A percentile compares a stretch with the other conserved stretches of the same genome.
phyloP scores from a whole-genome alignment of 2,329 filamentous ascomycete species.

The Talaromyces verruculosus region DNA sequence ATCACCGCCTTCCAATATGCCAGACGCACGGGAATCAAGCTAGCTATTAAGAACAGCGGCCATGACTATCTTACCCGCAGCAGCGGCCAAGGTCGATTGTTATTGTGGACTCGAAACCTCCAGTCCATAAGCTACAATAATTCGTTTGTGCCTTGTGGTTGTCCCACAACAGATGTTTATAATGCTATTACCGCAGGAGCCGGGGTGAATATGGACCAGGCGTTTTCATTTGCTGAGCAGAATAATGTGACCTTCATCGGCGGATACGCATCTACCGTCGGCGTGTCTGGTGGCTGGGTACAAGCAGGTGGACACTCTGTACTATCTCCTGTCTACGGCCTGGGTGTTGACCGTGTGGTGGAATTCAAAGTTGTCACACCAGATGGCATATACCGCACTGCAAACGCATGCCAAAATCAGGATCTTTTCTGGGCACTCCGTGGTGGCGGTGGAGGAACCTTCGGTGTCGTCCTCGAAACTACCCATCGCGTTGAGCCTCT shows the following conservation, averaged over 20 bases:
- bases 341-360: conserved; percentile 61
- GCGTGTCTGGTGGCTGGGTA: conserved; percentile 59
- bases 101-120: not conserved
- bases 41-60: conserved; percentile 16
- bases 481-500: conserved; percentile 6
- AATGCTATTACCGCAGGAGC: not conserved
- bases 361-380: conserved; percentile 57
- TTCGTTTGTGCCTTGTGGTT: not conserved
- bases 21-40: not conserved
- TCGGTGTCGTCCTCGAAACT: conserved; percentile 41
- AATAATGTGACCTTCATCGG: conserved; percentile 53
- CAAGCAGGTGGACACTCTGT: conserved; percentile 60
- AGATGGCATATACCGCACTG: conserved; percentile 10
- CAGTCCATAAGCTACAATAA: not conserved
- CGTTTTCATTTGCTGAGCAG: conserved; percentile 35
- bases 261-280: conserved; percentile 54
- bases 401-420: conserved; percentile 23
- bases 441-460: conserved; percentile 55
- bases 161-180: not conserved
- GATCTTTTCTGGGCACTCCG: conserved; percentile 54
- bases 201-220: conserved; percentile 4
- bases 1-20: not conserved
- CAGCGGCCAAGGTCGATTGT: not conserved
- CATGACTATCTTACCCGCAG: conserved; percentile 15
- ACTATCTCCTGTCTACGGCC: conserved; percentile 31